Evolutionary conservation across 169 alveolate genomes (phyloP).

Genomic region (Plasmodium fragile): DNA sequence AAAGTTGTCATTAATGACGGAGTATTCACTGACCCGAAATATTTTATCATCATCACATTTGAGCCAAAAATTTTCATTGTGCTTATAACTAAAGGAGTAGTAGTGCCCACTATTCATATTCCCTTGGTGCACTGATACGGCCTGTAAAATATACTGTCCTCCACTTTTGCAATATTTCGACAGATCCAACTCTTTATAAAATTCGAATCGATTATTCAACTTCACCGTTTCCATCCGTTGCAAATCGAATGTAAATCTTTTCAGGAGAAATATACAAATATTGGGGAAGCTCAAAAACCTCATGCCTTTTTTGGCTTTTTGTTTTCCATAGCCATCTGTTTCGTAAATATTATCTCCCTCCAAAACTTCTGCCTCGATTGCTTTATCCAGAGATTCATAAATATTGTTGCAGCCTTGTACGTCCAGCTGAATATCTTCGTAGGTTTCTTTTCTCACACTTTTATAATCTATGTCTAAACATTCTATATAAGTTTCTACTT

Average conservation of each 20-base stretch:
- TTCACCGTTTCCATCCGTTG: conserved; percentile 91
- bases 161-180: conserved; percentile 78
- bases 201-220: conserved; percentile 92
- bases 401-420: conserved; percentile 93
- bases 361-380: conserved; percentile 94
- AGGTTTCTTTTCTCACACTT: conserved; percentile 91
- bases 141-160: conserved; percentile 90
- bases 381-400: conserved; percentile 92
- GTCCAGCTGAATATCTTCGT: conserved; percentile 94
- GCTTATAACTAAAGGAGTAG: conserved; percentile 91
- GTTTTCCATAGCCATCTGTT: conserved; percentile 94
- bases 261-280: conserved; percentile 93
- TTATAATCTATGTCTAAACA: conserved; percentile 95
- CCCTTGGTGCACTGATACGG: conserved; percentile 97
- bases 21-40: conserved; percentile 88
- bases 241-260: conserved; percentile 92
- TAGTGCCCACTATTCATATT: conserved; percentile 96
- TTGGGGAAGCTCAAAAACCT: conserved; percentile 95
- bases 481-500: conserved; percentile 94
- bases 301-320: conserved; percentile 91
- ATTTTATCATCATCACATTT: conserved; percentile 96
- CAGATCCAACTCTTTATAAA: conserved; percentile 92
- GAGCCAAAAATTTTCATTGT: conserved; percentile 89
- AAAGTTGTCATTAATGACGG: conserved; percentile 90
- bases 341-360: conserved; percentile 97